phyloP scores from a whole-genome alignment of 2,329 filamentous ascomycete species.

The Aspergillus caelatus region DNA sequence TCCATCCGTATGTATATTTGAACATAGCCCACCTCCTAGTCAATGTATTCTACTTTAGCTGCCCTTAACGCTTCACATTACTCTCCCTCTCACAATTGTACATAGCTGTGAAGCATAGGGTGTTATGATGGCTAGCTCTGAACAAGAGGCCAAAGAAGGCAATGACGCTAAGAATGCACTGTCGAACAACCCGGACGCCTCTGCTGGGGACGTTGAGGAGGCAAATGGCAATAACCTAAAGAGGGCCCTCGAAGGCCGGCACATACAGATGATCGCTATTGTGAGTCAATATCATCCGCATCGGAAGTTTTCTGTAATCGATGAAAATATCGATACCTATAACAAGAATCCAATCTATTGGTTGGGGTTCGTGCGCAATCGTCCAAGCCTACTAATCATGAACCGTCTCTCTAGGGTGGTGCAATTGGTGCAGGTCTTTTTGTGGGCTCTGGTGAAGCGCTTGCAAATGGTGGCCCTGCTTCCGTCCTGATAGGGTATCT shows the following conservation, averaged over 20 bases:
- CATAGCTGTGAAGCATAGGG: background rate
- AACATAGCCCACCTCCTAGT: background rate
- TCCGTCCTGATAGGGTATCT: background rate
- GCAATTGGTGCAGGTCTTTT: background rate
- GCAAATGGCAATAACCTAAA: background rate
- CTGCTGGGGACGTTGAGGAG: background rate
- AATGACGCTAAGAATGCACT: background rate
- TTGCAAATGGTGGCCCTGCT: background rate
- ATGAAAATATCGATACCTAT: background rate
- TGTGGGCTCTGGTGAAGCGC: background rate
- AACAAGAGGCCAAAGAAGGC: background rate
- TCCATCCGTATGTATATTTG: background rate
- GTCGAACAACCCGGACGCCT: background rate
- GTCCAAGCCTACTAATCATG: background rate
- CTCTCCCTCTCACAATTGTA: background rate
- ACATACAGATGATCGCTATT: background rate
- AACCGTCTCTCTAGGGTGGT: background rate
- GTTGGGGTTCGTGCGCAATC: background rate
- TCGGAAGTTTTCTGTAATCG: accelerated
- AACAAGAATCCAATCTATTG: background rate
- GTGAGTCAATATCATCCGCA: background rate
- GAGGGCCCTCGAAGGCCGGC: background rate
- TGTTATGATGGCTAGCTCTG: background rate
- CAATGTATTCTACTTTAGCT: background rate
- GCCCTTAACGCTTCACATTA: background rate